phyloP scores from a whole-genome alignment of 257 asterid genomes.

The Gentiana dahurica region DNA sequence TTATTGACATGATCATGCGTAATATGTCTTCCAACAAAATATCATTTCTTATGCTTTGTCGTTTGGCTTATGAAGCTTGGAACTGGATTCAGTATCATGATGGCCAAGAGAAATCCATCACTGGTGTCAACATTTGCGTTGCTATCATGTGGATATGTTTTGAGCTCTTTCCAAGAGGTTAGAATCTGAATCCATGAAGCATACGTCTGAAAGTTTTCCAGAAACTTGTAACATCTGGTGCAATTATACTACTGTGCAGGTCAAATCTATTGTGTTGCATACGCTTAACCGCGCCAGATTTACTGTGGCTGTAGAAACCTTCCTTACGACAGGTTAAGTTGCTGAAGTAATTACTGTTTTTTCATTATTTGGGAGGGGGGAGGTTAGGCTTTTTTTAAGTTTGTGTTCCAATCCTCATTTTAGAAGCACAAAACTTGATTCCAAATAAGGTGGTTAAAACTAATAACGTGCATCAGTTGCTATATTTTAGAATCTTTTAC shows the following conservation, averaged over 20 bases:
- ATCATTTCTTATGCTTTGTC: slow-evolving; percentile 13
- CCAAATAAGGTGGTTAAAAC: not conserved
- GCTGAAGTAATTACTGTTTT: not conserved
- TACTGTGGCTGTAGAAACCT: slow-evolving; percentile 91
- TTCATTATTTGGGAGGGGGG: not conserved
- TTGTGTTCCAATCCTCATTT: not conserved
- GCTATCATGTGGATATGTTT: slow-evolving; percentile 82
- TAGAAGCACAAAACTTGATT: not conserved
- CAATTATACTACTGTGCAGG: slow-evolving; percentile 30
- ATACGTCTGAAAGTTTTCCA: not conserved
- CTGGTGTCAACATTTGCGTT: slow-evolving; percentile 67
- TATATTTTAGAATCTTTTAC: not conserved
- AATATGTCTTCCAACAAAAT: not conserved
- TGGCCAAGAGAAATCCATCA: slow-evolving; percentile 87
- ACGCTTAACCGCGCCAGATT: slow-evolving; percentile 93
- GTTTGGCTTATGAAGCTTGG: slow-evolving; percentile 65
- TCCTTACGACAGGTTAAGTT: slow-evolving; percentile 65
- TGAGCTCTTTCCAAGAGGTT: slow-evolving; percentile 98
- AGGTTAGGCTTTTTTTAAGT: not conserved
- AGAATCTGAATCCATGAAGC: slow-evolving; percentile 11
- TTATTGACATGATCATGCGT: not conserved
- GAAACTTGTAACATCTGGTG: not conserved
- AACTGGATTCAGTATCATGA: slow-evolving; percentile 85
- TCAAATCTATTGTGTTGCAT: slow-evolving; percentile 88
- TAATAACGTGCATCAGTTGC: not conserved